Conservation (phyloP, 2,329 filamentous ascomycete species). For the Phyllosticta citrichinensis region DNA sequence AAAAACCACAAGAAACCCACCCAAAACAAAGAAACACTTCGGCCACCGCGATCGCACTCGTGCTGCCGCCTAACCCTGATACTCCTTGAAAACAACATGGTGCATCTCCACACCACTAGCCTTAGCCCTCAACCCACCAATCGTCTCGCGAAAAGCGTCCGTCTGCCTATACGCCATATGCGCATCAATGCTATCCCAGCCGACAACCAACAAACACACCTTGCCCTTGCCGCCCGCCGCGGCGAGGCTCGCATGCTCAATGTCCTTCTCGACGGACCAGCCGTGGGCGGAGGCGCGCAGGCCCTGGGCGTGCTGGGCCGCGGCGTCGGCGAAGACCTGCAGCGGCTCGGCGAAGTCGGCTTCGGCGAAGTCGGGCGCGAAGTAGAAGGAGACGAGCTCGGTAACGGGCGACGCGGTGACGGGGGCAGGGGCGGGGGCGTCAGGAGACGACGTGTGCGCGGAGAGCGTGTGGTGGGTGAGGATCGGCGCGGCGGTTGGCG, state of each 20-base stretch:
- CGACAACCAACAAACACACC: constrained; percentile 35
- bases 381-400: constrained; percentile 38
- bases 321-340: constrained; percentile 27
- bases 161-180: constrained; percentile 40
- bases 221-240: constrained; percentile 24
- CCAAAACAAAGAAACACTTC: too few species aligned
- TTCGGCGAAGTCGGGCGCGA: constrained; percentile 23
- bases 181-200: constrained; percentile 42
- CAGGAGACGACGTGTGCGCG: constrained; percentile 16
- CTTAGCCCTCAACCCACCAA: constrained; percentile 33
- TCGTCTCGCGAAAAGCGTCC: constrained; percentile 33
- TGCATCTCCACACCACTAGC: constrained; percentile 34
- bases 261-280: constrained; percentile 25
- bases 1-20: too few species aligned
- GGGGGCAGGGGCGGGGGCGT: constrained; percentile 31
- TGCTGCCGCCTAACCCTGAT: too few species aligned
- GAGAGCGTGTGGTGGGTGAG: constrained; percentile 28
- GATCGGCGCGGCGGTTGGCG: constrained; percentile 18
- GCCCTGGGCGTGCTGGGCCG: constrained; percentile 23
- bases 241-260: constrained; percentile 12
- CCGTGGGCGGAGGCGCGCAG: constrained; percentile 20
- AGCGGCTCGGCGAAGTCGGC: constrained; percentile 25
- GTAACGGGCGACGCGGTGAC: constrained; percentile 24
- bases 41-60: too few species aligned
- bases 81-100: constrained; percentile 19